A percentile compares a stretch with the other conserved stretches of the same genome.
Conservation (phyloP, 208 protist genomes). For the Trypanosoma brucei region DNA sequence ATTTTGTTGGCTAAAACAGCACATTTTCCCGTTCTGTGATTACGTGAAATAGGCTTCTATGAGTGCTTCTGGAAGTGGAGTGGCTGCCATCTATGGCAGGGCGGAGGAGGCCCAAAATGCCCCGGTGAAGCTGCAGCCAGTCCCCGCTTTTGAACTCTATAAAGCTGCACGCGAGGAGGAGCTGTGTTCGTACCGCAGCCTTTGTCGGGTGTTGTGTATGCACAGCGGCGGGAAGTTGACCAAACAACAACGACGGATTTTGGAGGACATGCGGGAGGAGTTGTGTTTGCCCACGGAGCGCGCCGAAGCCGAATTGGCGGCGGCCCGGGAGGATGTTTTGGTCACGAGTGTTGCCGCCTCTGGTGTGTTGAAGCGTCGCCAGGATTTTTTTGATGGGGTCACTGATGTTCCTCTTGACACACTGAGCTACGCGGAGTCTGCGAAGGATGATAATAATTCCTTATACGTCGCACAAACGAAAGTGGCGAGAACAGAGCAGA, state of each 20-base stretch:
- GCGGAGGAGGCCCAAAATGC: constrained; percentile 41
- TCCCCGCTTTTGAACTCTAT: constrained; percentile 72
- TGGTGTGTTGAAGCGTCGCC: constrained; percentile 48
- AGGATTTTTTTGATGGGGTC: constrained; percentile 82
- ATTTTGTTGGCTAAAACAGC: too few species aligned
- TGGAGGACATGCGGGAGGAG: constrained; percentile 74
- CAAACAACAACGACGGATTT: constrained; percentile 47
- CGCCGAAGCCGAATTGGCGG: constrained; percentile 40
- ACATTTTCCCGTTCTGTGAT: too few species aligned
- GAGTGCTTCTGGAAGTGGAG: background rate
- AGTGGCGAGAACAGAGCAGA: constrained; percentile 24
- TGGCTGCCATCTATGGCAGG: constrained; percentile 47
- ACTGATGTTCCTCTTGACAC: constrained; percentile 55
- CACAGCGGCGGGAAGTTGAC: constrained; percentile 39
- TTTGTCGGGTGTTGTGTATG: constrained; percentile 79
- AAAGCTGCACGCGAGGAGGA: constrained; percentile 80
- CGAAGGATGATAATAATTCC: constrained; percentile 39
- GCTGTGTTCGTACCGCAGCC: constrained; percentile 57
- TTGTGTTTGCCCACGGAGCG: constrained; percentile 44
- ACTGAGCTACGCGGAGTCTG: constrained; percentile 10
- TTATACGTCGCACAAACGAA: constrained; percentile 28
- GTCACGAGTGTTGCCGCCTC: constrained; percentile 43
- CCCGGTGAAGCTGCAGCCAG: constrained; percentile 25
- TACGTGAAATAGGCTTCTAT: constrained; percentile 6
- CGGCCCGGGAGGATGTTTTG: constrained; percentile 45